Evolutionary conservation across 1,284 basidiomycete genomes (phyloP).

Genomic region (Fomes fomentarius): DNA sequence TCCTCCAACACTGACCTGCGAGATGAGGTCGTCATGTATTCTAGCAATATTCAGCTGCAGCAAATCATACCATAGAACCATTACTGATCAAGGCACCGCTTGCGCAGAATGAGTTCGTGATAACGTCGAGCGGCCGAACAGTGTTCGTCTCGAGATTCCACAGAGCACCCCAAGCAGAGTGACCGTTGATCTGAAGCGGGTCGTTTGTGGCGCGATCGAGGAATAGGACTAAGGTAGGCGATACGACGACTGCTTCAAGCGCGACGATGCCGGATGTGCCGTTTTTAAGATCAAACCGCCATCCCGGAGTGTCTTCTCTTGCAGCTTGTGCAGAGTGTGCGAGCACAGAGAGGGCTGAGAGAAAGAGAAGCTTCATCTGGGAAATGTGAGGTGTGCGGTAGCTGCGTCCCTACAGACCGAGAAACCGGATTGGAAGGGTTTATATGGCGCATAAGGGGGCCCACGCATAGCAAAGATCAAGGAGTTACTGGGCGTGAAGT

Average conservation of each 20-base stretch:
- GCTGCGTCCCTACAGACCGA: no score
- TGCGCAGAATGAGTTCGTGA: constrained; percentile 56
- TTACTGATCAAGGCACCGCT: constrained; percentile 56
- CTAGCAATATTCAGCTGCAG: no score
- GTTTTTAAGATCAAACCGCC: constrained; percentile 34
- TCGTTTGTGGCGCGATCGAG: constrained; percentile 50
- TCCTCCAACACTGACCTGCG: constrained; percentile 47
- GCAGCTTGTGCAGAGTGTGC: constrained; percentile 6
- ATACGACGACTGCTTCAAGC: constrained; percentile 50
- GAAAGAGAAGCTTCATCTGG: not conserved
- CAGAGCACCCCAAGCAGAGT: constrained; percentile 45
- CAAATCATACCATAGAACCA: constrained; percentile 47
- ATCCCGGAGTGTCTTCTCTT: constrained; percentile 22
- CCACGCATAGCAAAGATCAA: no score
- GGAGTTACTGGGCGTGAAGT: no score
- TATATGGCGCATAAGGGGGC: no score
- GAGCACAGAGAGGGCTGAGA: not conserved
- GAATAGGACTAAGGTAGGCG: constrained; percentile 46
- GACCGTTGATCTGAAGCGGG: constrained; percentile 45
- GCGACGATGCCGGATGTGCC: constrained; percentile 48
- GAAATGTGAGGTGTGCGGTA: no score
- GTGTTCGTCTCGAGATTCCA: constrained; percentile 35
- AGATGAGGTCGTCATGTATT: no score
- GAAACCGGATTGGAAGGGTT: no score
- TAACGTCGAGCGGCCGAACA: constrained; percentile 43